These are phyloP conservation scores for Agastache rugosa DNA, from an alignment of 257 asterid genomes.

Conservation along the genomic window DNA sequence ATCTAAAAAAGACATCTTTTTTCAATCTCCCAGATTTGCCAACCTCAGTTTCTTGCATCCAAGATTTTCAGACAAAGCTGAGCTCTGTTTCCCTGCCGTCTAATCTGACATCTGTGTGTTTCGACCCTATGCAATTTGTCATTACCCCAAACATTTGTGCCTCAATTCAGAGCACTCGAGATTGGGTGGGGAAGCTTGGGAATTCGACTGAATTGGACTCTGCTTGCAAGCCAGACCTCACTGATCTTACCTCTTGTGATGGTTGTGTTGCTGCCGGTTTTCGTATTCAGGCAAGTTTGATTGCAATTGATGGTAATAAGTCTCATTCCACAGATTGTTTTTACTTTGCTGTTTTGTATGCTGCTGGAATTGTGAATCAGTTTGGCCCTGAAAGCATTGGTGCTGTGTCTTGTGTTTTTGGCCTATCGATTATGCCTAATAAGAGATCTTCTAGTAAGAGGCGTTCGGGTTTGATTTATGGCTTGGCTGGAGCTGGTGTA, in stretches of 20 bases:
- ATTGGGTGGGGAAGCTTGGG: conserved; percentile 68
- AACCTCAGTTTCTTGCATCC: conserved; percentile 78
- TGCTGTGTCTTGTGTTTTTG: conserved; percentile 67
- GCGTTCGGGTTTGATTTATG: conserved; percentile 52
- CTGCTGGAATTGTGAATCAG: conserved; percentile 81
- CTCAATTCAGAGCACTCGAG: conserved; percentile 61
- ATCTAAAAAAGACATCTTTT: conserved; percentile 58
- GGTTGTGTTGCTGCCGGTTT: conserved; percentile 78
- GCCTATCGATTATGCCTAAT: conserved; percentile 49
- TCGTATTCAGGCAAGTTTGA: conserved; percentile 55
- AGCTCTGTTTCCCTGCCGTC: conserved; percentile 56
- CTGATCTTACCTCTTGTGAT: conserved; percentile 72
- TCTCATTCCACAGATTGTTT: conserved; percentile 74
- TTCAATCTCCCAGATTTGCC: conserved; percentile 65
- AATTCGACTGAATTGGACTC: conserved; percentile 58
- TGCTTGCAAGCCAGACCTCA: conserved; percentile 68
- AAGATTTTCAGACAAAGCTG: conserved; percentile 66
- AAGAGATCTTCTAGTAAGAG: conserved; percentile 35
- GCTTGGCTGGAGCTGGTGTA: conserved; percentile 63
- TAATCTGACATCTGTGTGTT: conserved; percentile 60
- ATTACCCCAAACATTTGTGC: conserved; percentile 60
- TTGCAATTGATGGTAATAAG: conserved; percentile 75
- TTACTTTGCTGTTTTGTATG: conserved; percentile 71
- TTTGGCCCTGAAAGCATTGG: conserved; percentile 76
- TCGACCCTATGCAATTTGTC: conserved; percentile 75